Percentiles rank a stretch among this genome's conserved stretches.
These are phyloP conservation scores for Blepharisma stoltei DNA, from an alignment of 73 alveolate species.

Conservation along the genomic window DNA sequence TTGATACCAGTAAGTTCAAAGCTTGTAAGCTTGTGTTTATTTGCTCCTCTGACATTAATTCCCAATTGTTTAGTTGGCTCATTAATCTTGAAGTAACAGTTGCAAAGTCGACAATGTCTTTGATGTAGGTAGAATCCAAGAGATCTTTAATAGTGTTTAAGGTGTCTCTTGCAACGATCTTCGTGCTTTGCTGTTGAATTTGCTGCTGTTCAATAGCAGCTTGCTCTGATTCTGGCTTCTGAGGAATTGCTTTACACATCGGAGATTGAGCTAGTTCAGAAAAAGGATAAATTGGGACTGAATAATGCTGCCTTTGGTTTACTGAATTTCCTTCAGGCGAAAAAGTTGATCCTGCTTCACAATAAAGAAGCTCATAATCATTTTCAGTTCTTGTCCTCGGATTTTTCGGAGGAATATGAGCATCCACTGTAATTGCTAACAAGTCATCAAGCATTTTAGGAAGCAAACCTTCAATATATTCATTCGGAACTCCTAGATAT, in stretches of 20 bases:
- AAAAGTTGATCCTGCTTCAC: conserved; percentile 36
- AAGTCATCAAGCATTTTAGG: conserved; percentile 90
- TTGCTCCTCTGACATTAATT: background rate
- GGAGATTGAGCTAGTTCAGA: background rate
- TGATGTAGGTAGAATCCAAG: background rate
- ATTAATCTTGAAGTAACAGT: background rate
- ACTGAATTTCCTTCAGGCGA: conserved; percentile 24
- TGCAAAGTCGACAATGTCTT: background rate
- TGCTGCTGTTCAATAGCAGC: background rate
- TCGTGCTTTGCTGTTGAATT: background rate
- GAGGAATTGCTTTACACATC: background rate
- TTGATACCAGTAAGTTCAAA: background rate
- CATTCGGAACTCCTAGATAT: conserved; percentile 74
- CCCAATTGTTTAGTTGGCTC: conserved; percentile 3
- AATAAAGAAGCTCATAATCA: conserved; percentile 46
- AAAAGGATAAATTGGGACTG: conserved; percentile 37
- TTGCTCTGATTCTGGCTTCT: background rate
- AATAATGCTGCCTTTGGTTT: conserved; percentile 37
- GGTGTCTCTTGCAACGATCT: background rate
- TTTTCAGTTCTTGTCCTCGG: background rate
- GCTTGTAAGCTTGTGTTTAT: background rate
- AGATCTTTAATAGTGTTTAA: background rate
- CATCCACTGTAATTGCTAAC: conserved; percentile 67
- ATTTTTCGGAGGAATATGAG: conserved; percentile 32
- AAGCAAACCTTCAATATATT: conserved; percentile 58